Evolutionary conservation across 1,284 basidiomycete genomes (phyloP).

Genomic region (Ceratobasidium sp.): DNA sequence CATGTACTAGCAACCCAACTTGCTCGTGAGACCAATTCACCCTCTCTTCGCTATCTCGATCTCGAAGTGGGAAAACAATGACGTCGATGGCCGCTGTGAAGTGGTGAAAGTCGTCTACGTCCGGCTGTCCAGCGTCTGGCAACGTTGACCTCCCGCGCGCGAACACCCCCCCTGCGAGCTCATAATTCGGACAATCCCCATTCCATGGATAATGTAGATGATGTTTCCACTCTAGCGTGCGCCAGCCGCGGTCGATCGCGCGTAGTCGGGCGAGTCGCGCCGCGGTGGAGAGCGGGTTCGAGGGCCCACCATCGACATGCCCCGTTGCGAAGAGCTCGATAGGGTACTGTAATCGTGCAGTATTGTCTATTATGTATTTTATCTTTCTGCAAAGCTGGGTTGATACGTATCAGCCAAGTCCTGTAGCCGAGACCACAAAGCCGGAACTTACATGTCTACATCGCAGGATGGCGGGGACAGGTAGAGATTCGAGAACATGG

Average conservation of each 20-base stretch:
- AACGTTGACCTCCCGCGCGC: constrained; percentile 39
- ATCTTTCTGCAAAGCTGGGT: constrained; percentile 37
- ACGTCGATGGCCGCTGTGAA: constrained; percentile 43
- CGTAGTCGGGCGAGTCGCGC: constrained; percentile 34
- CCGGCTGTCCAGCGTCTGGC: constrained; percentile 21
- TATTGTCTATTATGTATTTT: constrained; percentile 27
- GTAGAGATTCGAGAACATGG: constrained; percentile 26
- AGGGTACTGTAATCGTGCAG: constrained; percentile 32
- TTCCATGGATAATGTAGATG: constrained; percentile 34
- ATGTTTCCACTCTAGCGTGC: constrained; percentile 38
- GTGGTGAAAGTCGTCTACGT: constrained; percentile 38
- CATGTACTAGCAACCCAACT: constrained; percentile 36
- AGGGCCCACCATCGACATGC: constrained; percentile 28
- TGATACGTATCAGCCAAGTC: neutral
- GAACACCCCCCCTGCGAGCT: constrained; percentile 39
- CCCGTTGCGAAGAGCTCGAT: constrained; percentile 42
- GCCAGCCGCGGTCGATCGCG: constrained; percentile 42
- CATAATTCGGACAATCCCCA: constrained; percentile 41
- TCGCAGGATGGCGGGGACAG: constrained; percentile 8
- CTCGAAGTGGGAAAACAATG: constrained; percentile 31
- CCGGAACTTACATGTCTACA: constrained; percentile 30
- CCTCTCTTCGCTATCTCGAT: neutral
- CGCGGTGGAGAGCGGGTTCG: constrained; percentile 35
- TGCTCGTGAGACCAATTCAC: constrained; percentile 33
- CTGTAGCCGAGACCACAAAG: neutral